These are phyloP conservation scores for Ophiostoma pallidulum DNA, from an alignment of 2,329 filamentous ascomycete species.

Conservation along the genomic window DNA sequence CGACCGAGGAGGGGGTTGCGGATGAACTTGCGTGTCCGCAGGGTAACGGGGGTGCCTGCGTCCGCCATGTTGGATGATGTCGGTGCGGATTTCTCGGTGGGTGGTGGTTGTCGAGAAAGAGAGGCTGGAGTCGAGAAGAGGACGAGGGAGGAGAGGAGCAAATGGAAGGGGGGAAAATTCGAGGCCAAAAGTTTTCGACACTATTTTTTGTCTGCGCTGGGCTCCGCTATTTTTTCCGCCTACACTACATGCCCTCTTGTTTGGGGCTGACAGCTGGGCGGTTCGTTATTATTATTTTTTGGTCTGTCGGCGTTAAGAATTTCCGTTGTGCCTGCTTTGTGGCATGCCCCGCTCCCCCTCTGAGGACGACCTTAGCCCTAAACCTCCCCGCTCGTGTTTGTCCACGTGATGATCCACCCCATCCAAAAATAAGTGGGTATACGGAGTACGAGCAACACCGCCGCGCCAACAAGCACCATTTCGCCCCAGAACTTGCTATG, in stretches of 20 bases:
- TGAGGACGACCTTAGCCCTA: slow-evolving; percentile 8
- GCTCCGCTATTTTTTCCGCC: slow-evolving; percentile 5
- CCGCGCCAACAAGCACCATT: no score
- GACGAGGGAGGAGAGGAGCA: neutral
- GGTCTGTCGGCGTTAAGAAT: slow-evolving; percentile 2
- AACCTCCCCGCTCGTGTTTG: neutral
- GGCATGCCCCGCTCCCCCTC: neutral
- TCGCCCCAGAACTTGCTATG: neutral
- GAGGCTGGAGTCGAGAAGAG: neutral
- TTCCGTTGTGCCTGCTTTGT: slow-evolving; percentile 3
- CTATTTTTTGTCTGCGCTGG: slow-evolving; percentile 9
- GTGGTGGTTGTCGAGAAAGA: slow-evolving; percentile 7
- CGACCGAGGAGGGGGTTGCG: slow-evolving; percentile 97
- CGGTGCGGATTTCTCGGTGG: slow-evolving; percentile 17
- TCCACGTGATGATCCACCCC: neutral
- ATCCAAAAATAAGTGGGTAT: no score
- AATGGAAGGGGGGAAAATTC: slow-evolving; percentile 1
- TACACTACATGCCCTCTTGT: neutral
- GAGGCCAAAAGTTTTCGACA: slow-evolving; percentile 6
- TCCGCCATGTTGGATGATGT: slow-evolving; percentile 66
- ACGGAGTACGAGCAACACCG: no score
- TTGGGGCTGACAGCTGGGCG: neutral
- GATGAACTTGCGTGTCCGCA: slow-evolving; percentile 99
- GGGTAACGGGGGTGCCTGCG: slow-evolving; percentile 64
- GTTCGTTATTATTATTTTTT: neutral